These are phyloP conservation scores for Parafenestella ontariensis DNA, from an alignment of 2,329 filamentous ascomycete species.

Conservation along the genomic window DNA sequence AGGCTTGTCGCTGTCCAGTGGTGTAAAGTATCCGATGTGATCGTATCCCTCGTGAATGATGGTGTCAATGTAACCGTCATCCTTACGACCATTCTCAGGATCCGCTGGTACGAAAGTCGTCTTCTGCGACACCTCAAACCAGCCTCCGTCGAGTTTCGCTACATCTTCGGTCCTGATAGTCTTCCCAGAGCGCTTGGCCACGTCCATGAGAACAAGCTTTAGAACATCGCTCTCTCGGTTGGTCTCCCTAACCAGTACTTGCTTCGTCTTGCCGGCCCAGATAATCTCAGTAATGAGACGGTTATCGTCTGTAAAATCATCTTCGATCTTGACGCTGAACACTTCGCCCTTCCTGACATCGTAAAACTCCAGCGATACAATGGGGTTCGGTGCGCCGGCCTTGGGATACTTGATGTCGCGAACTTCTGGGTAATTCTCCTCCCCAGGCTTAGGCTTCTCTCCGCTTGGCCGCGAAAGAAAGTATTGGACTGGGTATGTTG, in stretches of 20 bases:
- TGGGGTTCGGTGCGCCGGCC: constrained; percentile 89
- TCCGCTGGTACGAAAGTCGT: constrained; percentile 89
- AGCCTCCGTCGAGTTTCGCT: constrained; percentile 86
- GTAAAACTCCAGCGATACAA: constrained; percentile 87
- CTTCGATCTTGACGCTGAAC: constrained; percentile 79
- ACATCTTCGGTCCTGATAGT: constrained; percentile 82
- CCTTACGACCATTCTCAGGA: constrained; percentile 71
- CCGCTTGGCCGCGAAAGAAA: constrained; percentile 88
- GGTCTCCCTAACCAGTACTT: constrained; percentile 87
- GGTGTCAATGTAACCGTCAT: constrained; percentile 93
- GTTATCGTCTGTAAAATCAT: constrained; percentile 80
- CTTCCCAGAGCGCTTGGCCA: constrained; percentile 73
- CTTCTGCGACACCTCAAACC: constrained; percentile 92
- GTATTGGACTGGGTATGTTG: constrained; percentile 92
- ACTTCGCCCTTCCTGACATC: constrained; percentile 78
- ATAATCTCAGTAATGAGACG: constrained; percentile 91
- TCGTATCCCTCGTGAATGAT: constrained; percentile 86
- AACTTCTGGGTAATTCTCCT: constrained; percentile 90
- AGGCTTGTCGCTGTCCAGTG: constrained; percentile 82
- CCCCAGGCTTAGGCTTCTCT: constrained; percentile 68
- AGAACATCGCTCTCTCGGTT: constrained; percentile 94
- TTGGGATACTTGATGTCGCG: constrained; percentile 97
- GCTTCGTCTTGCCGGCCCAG: constrained; percentile 78
- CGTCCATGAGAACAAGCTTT: constrained; percentile 85
- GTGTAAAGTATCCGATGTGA: constrained; percentile 91